Base-by-base conservation (phyloP, 2,329 filamentous ascomycete species). In the Decorospora gaudefroyi region DNA sequence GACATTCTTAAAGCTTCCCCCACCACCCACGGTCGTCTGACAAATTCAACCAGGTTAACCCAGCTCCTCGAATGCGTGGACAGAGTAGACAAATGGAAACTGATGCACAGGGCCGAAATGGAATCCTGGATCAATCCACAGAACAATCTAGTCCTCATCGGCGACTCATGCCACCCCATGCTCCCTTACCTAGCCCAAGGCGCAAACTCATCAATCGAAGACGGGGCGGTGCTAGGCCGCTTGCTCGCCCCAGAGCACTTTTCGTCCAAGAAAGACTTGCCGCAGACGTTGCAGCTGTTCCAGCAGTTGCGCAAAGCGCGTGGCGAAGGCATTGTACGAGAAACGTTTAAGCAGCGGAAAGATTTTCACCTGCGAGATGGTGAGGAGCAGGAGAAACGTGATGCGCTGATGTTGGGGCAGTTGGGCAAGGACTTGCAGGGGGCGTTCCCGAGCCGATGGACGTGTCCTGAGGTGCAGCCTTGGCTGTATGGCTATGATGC, bases 151-250 rank as follows among this genome's bases (percentile, higher is more conserved):
- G 64, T 84, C 5, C 49, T 61, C n/a, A 54, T 59, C 29, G 64
- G 64, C 31, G 64, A 69, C 27, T 54, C 65, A 1, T 68, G 61
- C 27, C 64, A 69, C 34, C 64, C 64, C 3, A 69, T 68, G 62
- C 57, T 69, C 3, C 63, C 62, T 2, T 69, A 69, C 33, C 52
- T 67, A 1, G 62, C 66, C 3, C 64, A 68, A 35, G 64, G 85
- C 0, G 85, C 85, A 10, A 86, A 86, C 59, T 83, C 78, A 0
- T 79, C 81, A 0, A 73, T 88, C 1, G 85, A 88, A 59, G 85
- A 88, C 39, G 85, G 84, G 0, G 83, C 84, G 0, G 82, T 85
- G 0, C 68, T 88, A 0, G 85, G 84, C 0, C 72, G 76, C 1
- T 57, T 87, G 1, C 68, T 88, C 9, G 49, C 57, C 0, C 53